Base-by-base conservation (phyloP, 495 filamentous ascomycete species). In the Ramalina peruviana region DNA sequence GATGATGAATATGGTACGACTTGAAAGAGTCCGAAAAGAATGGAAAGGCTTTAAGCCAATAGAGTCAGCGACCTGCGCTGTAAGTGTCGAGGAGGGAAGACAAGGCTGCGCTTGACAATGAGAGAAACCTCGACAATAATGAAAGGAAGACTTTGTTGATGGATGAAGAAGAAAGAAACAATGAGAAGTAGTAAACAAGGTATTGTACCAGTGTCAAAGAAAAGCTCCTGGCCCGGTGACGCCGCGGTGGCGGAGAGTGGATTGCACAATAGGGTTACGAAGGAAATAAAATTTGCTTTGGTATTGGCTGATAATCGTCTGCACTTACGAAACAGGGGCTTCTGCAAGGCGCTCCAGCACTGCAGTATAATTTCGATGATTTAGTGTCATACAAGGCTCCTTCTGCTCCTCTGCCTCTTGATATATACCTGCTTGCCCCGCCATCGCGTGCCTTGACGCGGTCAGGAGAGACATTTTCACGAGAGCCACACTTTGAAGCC, bases 1-100 rank as follows among this genome's bases (percentile, higher is more conserved):
- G 47, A 46, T 54, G 55, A 57, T 54, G 43, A 60, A 17, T 43
- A 43, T 38, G 15, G 26, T 42, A 15, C 51, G 47, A 40, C 46
- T 41, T 49, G 36, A 42, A 19, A 43, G 25, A 36, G 39, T 20
- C 42, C 17, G 19, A 15, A 46, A 36, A 30, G 46, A 50, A 39
- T n/a, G 13, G 42, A 42, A 37, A 30, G 49, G 51, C 55, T 60
- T 55, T 39, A 43, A 21, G 27, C 40, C 26, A 52, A 38, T 50
- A 49, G 23, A 48, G 49, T 57, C 43, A 60, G 58, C 54, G 58
- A 52, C 58, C 58, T 26, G 58, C 58, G 49, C 58, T 53, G 43
- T 10, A 40, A 40, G 40, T 17, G 9, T 16, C 37, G 26, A 21
- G n/a, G 43, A 15, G 20, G 21, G 13, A 26, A 51, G 7, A 45